These are phyloP conservation scores for Beta corolliflora DNA, from an alignment of 179 eudicot species.

Conservation along the genomic window DNA sequence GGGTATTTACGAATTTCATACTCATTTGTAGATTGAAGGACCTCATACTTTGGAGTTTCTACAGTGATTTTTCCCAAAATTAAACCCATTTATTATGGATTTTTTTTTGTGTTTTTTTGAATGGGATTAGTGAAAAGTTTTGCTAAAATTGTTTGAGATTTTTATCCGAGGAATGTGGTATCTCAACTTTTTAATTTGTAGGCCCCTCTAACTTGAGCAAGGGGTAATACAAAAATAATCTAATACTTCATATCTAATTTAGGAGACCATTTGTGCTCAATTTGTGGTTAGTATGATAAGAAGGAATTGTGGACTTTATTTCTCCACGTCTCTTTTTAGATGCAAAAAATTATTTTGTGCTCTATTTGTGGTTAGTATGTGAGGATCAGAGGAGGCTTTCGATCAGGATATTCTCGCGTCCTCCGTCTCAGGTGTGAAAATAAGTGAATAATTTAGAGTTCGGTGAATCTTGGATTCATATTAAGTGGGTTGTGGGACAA, in stretches of 20 bases:
- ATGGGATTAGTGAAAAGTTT: not conserved
- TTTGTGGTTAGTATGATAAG: conserved; percentile 20
- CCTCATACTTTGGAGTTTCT: conserved; percentile 71
- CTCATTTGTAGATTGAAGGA: conserved; percentile 41
- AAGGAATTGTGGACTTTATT: conserved; percentile 17
- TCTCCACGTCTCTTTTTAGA: conserved; percentile 23
- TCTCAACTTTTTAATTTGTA: not conserved
- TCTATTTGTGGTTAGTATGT: too few relatives aligned
- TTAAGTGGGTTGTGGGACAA: too few relatives aligned
- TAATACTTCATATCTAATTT: not conserved
- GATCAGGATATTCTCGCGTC: too few relatives aligned
- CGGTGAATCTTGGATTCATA: too few relatives aligned
- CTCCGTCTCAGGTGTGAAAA: too few relatives aligned
- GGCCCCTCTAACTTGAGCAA: not conserved
- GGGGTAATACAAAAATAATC: conserved; percentile 28
- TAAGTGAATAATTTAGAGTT: too few relatives aligned
- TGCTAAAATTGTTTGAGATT: not conserved
- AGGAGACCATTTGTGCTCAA: not conserved
- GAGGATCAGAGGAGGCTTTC: too few relatives aligned
- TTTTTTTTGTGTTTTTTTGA: not conserved
- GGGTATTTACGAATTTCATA: conserved; percentile 82
- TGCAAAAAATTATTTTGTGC: too few relatives aligned
- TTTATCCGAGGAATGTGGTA: not conserved
- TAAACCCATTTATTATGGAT: conserved; percentile 28
- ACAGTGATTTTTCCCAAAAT: conserved; percentile 67